Conservation (phyloP, 2,329 filamentous ascomycete species). For the Fusarium buxicola region DNA sequence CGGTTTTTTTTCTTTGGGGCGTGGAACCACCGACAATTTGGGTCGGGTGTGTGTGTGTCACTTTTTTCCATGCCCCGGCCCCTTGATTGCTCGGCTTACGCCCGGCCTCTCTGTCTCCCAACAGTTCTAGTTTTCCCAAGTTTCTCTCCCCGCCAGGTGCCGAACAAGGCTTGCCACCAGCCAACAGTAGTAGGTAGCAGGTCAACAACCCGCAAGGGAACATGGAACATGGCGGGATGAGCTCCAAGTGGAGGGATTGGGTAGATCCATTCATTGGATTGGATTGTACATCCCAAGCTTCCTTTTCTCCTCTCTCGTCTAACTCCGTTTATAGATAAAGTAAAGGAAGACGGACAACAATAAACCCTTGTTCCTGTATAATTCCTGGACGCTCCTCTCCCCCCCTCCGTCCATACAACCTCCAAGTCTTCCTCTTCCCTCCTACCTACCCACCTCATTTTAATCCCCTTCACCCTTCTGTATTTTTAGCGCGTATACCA, state of each 20-base stretch:
- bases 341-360: conserved; percentile 30
- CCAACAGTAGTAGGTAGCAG: conserved; percentile 37
- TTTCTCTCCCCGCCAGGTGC: conserved; percentile 42
- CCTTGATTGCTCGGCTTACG: conserved; percentile 33
- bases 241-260: conserved; percentile 29
- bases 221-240: conserved; percentile 14
- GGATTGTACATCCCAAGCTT: conserved; percentile 37
- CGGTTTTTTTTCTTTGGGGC: conserved; percentile 43
- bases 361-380: conserved; percentile 32
- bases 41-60: not conserved
- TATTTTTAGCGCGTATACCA: conserved; percentile 47
- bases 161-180: conserved; percentile 43
- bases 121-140: conserved; percentile 46
- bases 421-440: conserved; percentile 25
- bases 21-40: conserved; percentile 5
- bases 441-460: conserved; percentile 31
- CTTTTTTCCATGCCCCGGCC: conserved; percentile 9
- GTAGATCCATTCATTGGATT: conserved; percentile 40
- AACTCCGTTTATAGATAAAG: conserved; percentile 9
- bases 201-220: conserved; percentile 38
- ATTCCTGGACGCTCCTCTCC: conserved; percentile 24
- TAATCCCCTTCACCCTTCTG: conserved; percentile 40
- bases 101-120: conserved; percentile 42
- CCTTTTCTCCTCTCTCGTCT: conserved; percentile 21
- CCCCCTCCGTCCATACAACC: conserved; percentile 28